Base-by-base conservation (phyloP, 2,329 filamentous ascomycete genomes). In the Thielaviopsis musarum region DNA sequence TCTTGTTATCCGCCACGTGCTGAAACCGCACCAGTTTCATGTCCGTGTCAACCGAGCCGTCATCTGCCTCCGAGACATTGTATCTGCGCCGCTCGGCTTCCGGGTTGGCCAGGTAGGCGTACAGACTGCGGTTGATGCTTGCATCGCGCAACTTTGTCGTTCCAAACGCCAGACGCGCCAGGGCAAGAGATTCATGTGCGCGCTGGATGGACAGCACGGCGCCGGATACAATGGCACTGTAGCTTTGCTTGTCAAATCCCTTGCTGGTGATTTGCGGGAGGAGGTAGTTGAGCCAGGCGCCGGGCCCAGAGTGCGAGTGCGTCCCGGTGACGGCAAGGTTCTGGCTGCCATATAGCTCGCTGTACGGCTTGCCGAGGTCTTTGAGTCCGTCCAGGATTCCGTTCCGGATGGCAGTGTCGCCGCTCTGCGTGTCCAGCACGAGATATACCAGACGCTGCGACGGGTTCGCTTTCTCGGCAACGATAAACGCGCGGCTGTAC, bases 251-350 rank as follows among this genome's bases (percentile, higher is more conserved):
- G 70, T 89, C 80, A 66, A 95, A 96, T 0, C 91, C 91, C 61
- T 86, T 78, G 66, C 84, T 91, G 0, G 91, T 93, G 64, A 97
- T 86, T 68, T 96, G 91, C 7, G 91, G 91, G 5, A 96, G 76
- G 10, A 97, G 78, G 68, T 96, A 97, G 71, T 97, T 97, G 69
- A 94, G 77, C 89, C 90, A 97, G 5, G 87, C 91, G 1, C 87
- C 91, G 0, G 91, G 91, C 0, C 91, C 91, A 24, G 90, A 85
- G 72, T 97, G 91, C 26, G 88, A 93, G 70, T 97, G 91, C 0
- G 91, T 97, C 58, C 91, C 91, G 0, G 89, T 95, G 22, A 97
- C 80, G 38, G 91, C 91, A 41, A 96, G 73, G 67, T 95, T 97
- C 65, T 87, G 79, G 66, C 87, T 80, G 54, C 78, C 81, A 70